A percentile compares a stretch with the other conserved stretches of the same genome.
These are phyloP conservation scores for Camellia oleifera DNA, from an alignment of 179 eudicot species.

Conservation along the genomic window DNA sequence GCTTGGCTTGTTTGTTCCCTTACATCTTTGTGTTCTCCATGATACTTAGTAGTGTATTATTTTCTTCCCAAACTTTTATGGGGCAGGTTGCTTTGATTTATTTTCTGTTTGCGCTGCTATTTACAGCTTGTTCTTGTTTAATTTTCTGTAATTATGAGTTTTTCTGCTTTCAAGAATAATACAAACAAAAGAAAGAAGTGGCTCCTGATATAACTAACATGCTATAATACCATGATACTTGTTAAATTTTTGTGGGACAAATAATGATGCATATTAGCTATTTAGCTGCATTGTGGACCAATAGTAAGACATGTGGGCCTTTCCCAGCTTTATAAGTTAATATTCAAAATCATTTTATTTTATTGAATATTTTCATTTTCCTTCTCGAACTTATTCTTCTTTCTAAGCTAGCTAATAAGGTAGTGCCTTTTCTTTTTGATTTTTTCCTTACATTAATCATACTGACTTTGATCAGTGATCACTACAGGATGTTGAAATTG, in stretches of 20 bases:
- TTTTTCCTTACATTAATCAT: neutral
- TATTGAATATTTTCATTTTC: neutral
- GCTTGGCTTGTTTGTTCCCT: too few species aligned
- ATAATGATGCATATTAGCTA: neutral
- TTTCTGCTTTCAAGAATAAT: neutral
- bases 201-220: neutral
- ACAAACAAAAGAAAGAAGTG: too few species aligned
- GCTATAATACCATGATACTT: neutral
- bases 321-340: neutral
- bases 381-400: neutral
- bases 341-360: neutral
- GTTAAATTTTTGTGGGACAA: neutral
- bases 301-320: neutral
- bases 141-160: neutral
- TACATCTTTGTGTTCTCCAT: too few species aligned
- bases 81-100: too few species aligned
- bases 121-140: neutral
- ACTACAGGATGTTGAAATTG: conserved; percentile 61
- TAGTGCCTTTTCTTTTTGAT: neutral
- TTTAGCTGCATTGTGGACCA: neutral
- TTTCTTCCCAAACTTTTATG: too few species aligned
- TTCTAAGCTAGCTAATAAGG: neutral
- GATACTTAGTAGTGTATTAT: too few species aligned
- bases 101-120: too few species aligned
- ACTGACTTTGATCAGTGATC: conserved; percentile 2